phyloP scores from a whole-genome alignment of 352 stramenopile species.

The Phytophthora melonis region DNA sequence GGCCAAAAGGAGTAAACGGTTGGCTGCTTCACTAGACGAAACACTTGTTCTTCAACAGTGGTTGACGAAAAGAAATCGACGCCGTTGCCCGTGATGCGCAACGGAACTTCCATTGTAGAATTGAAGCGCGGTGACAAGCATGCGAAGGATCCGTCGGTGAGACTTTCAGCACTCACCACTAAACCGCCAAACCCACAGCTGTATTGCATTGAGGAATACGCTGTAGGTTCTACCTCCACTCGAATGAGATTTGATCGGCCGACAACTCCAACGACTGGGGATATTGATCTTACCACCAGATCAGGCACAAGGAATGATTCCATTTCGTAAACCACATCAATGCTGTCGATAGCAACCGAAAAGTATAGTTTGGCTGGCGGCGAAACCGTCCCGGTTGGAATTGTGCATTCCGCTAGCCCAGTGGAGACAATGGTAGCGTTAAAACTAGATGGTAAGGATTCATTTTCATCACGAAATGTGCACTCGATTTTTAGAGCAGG shows the following conservation, averaged over 20 bases:
- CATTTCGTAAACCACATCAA: constrained; percentile 30
- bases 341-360: constrained; percentile 37
- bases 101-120: constrained; percentile 4
- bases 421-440: constrained; percentile 11
- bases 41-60: constrained; percentile 15
- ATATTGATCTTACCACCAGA: constrained; percentile 35
- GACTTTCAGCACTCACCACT: not conserved
- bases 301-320: constrained; percentile 20
- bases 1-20: constrained; percentile 40
- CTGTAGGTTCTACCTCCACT: constrained; percentile 20
- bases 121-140: constrained; percentile 36
- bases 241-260: constrained; percentile 28
- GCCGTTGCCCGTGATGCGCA: constrained; percentile 53
- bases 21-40: constrained; percentile 35
- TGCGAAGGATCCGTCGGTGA: constrained; percentile 18
- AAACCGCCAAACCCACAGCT: constrained; percentile 42
- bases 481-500: constrained; percentile 34
- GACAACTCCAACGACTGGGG: constrained; percentile 34
- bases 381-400: constrained; percentile 17
- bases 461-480: constrained; percentile 25
- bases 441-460: not conserved
- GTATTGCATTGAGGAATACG: constrained; percentile 11
- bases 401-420: constrained; percentile 26
- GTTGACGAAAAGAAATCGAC: constrained; percentile 48
- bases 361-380: constrained; percentile 17